These are phyloP conservation scores for Polytrichum formosum DNA, from an alignment of 225 moss, liverwort and hornwort genomes.

Conservation along the genomic window DNA sequence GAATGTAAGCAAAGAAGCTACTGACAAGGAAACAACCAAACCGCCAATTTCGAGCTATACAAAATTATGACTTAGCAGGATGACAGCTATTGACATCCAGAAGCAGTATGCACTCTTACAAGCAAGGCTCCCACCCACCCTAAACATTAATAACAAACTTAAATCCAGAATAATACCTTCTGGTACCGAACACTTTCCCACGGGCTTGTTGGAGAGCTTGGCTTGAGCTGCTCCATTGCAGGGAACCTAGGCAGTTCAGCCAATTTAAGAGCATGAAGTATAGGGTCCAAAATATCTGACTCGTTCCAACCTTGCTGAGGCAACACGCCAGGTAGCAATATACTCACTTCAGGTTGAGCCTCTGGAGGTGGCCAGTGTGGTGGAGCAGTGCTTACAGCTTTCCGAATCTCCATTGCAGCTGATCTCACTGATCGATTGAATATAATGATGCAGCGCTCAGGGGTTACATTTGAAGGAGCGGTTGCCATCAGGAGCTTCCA, in stretches of 20 bases:
- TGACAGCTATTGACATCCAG: no score
- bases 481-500: slow-evolving; percentile 53
- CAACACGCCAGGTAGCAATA: slow-evolving; percentile 29
- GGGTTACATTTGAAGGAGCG: slow-evolving; percentile 52
- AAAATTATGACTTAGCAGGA: no score
- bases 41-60: no score
- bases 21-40: no score
- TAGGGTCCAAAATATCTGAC: slow-evolving; percentile 51
- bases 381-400: slow-evolving; percentile 53
- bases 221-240: slow-evolving; percentile 35
- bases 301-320: slow-evolving; percentile 61
- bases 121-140: no score
- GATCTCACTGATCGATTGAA: slow-evolving; percentile 70
- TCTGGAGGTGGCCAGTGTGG: slow-evolving; percentile 68
- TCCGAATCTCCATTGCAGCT: slow-evolving; percentile 70
- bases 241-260: slow-evolving; percentile 76
- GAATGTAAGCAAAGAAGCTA: no score
- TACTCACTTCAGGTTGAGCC: slow-evolving; percentile 31
- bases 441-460: slow-evolving; percentile 63
- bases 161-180: slow-evolving; percentile 34
- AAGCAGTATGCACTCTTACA: no score
- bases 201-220: slow-evolving; percentile 43
- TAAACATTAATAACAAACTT: no score
- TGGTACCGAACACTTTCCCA: slow-evolving; percentile 57
- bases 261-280: slow-evolving; percentile 46